Percentiles rank a stretch among this genome's conserved stretches.
phyloP scores from a whole-genome alignment of 2,329 filamentous ascomycete genomes.

The Sporothrix luriei region DNA sequence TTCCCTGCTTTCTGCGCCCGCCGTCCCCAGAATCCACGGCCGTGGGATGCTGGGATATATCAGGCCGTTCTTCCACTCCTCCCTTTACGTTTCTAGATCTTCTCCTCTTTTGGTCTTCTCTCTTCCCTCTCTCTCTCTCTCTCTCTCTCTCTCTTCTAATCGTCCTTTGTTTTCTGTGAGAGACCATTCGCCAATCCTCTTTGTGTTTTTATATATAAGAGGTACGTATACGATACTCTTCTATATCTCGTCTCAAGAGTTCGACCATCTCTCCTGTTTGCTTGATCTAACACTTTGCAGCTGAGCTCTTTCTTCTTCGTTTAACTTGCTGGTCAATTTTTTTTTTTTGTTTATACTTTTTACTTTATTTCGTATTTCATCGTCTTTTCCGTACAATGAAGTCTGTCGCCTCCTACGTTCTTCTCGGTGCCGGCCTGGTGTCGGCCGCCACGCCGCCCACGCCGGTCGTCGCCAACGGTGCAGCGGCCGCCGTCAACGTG shows the following conservation, averaged over 20 bases:
- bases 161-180: slow-evolving; percentile 10
- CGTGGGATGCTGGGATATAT: slow-evolving; percentile 24
- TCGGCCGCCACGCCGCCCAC: slow-evolving; percentile 34
- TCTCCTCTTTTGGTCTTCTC: neutral
- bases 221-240: slow-evolving; percentile 16
- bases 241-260: too few species aligned
- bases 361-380: slow-evolving; percentile 13
- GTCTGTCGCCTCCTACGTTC: slow-evolving; percentile 34
- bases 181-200: slow-evolving; percentile 12
- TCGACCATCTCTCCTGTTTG: neutral
- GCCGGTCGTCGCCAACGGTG: slow-evolving; percentile 24
- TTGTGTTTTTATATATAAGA: slow-evolving; percentile 25
- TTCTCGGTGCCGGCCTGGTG: slow-evolving; percentile 41
- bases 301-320: slow-evolving; percentile 34
- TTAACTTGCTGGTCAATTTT: slow-evolving; percentile 14
- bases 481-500: slow-evolving; percentile 10
- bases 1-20: neutral
- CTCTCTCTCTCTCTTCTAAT: neutral
- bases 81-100: neutral
- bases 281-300: slow-evolving; percentile 22
- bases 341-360: too few species aligned
- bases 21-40: neutral
- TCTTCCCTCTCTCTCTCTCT: slow-evolving; percentile 12
- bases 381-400: slow-evolving; percentile 37
- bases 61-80: slow-evolving; percentile 18